Evolutionary conservation across 2,329 filamentous ascomycete species (phyloP), one percentile per base, ranked within the genome.

Genomic region (Pleurostoma richardsiae): DNA sequence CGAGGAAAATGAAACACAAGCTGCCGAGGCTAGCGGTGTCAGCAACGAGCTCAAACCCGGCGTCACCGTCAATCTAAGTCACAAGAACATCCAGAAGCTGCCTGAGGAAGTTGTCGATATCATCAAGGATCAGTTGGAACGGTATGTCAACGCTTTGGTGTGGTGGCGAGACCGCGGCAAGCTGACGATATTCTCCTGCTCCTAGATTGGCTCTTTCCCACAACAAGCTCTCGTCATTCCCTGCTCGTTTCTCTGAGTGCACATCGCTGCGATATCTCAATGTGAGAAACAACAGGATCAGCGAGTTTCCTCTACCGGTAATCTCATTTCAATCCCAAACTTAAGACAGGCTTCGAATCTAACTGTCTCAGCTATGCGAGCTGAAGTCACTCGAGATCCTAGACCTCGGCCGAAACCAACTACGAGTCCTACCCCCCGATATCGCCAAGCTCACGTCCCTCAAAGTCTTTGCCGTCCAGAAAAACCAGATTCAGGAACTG

Each of bases 351-450:
- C 19, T 8, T 36, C 33, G n/a, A 36, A 36, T 8, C 33, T 36
- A 36, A 36, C 33, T 8, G 43, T 54, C 53, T 27, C 61, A 95
- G 90, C 80, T 97, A 49, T 91, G 92, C 63, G 84, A 90, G 64
- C 77, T 97, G 51, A 85, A 82, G 44, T 87, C 90, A 31, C 79
- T 97, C 46, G 91, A 97, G 68, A 96, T 96, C 49, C 79, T 97
- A 51, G 92, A 97, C 68, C 77, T 97, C 46, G 91, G 90, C 63
- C 82, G 88, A 57, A 97, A 97, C 63, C 89, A 86, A 63, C 83
- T 97, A 51, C 80, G 79, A 42, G 72, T 79, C 7, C 77, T 97
- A 2, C 90, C 92, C 0, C 80, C 85, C 41, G 86, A 91, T 45
- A 88, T 96, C 51, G 81, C 80, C 50, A 89, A 84, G 59, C 74